A percentile compares a stretch with the other conserved stretches of the same genome.
Conservation (phyloP, 768 basidiomycete genomes). For the Suillus paluster region DNA sequence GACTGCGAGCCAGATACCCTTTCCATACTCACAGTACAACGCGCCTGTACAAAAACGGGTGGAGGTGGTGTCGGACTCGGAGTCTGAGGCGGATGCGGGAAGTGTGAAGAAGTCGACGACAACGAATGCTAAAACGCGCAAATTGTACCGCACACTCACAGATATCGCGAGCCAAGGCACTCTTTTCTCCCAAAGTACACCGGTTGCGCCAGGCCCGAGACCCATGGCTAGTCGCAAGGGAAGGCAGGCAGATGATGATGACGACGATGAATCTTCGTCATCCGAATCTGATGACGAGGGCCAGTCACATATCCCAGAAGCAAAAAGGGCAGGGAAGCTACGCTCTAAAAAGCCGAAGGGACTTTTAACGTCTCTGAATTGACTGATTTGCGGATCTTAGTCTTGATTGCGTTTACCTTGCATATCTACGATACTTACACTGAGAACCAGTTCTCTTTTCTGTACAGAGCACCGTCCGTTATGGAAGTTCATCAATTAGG, state of each 20-base stretch:
- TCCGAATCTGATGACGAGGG: constrained; percentile 42
- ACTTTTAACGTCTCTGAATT: constrained; percentile 1
- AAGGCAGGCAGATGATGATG: constrained; percentile 17
- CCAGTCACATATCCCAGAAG: constrained; percentile 61
- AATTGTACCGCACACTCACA: constrained; percentile 51
- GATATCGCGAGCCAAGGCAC: constrained; percentile 45
- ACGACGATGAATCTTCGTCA: constrained; percentile 42
- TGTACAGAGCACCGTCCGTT: not conserved
- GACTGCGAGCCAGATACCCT: constrained; percentile 55
- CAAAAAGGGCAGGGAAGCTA: constrained; percentile 54
- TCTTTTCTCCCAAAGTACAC: constrained; percentile 42
- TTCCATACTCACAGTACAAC: constrained; percentile 56
- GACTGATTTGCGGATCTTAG: not conserved
- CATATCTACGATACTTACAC: not conserved
- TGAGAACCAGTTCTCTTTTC: not conserved
- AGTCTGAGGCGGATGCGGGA: constrained; percentile 36
- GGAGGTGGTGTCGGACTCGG: constrained; percentile 19
- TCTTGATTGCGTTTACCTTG: not conserved
- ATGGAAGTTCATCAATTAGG: no score
- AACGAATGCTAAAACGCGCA: constrained; percentile 15
- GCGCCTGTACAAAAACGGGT: constrained; percentile 16
- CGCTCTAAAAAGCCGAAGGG: constrained; percentile 31
- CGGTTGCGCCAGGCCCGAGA: constrained; percentile 29
- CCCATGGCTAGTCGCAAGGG: constrained; percentile 30
- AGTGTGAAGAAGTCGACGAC: constrained; percentile 25